Evolutionary conservation across 2,329 filamentous ascomycete species (phyloP), one percentile per base, ranked within the genome.

Genomic region (Paramyrothecium sp.): DNA sequence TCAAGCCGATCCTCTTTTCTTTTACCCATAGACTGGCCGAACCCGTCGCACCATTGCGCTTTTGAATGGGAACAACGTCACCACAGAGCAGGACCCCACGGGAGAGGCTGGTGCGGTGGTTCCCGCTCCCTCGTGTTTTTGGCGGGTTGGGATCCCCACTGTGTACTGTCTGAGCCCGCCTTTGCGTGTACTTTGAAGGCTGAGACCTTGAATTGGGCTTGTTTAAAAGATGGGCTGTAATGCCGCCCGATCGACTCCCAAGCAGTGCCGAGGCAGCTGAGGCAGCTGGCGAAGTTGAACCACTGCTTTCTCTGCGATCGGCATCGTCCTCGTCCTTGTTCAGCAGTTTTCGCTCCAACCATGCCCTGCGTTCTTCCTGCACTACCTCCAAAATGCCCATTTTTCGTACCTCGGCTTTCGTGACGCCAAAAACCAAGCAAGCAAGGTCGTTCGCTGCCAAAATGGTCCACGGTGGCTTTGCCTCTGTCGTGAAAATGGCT

Each of bases 21-120:
- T 99, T 99, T 3, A 99, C 95, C 95, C 95, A 99, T 44, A 99
- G 78, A 73, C 93, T 98, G 41, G 95, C 95, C 57, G 95, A 93
- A 2, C 95, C 95, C 4, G 89, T 94, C 12, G 89, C 85, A 3
- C 95, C 95, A 67, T 99, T 97, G 59, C 95, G 87, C 75, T 98
- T 99, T 71, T 93, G 90, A 58, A 99, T 99, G 0, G 95, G 95
- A 19, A 99, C 92, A n/a, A 99, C 94, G 71, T 99, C 95, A 48
- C 95, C 95, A 65, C 95, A 99, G 1, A 99, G 82, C 54, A 99
- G 75, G 23, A 99, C 95, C 3, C 94, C 94, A 65, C 92, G 84
- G 22, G 92, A 96, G 62, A 91, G 92, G 65, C 84, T 89, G 63
- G 83, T 85, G 54, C 86, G 81, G 66, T 93, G 89, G 64, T 92